Evolutionary conservation across 208 protist species (phyloP), one percentile per base, ranked within the genome.

Genomic region (Porcisia hertigi): DNA sequence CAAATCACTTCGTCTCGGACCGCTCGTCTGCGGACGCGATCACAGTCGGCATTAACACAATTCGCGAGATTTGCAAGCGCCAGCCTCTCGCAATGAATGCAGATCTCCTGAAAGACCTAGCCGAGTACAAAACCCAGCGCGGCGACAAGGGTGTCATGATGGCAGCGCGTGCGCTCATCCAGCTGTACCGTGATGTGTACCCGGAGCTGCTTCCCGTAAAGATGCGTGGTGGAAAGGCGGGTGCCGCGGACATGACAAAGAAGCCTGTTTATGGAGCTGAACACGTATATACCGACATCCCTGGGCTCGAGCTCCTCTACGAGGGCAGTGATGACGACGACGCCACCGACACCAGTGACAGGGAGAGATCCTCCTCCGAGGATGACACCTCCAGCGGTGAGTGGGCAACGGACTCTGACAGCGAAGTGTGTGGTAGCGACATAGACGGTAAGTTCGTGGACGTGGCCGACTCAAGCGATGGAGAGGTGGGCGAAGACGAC

Each of bases 1-100:
- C 94, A 0, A 97, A 99, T 82, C 95, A 99, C 78, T 99, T 99
- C 85, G 97, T 99, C 0, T 95, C 88, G 5, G 98, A 99, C 75
- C 87, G 94, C 23, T 95, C 94, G 41, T 88, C 90, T 23, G 82
- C 93, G 23, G 98, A 99, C 73, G 87, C 94, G 25, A 98, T 99
- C 43, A 97, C 97, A 0, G 92, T 99, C 11, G 98, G 98, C 41
- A 86, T 99, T 52, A 99, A 99, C 82, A 98, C 98, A 2, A 97
- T 99, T 64, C 89, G 98, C 47, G 97, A 97, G 72, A 98, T 99
- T 45, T 99, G 95, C 81, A 92, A 92, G 69, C 92, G 98, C 23
- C 96, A 97, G 81, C 98, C 98, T 58, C 85, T 98, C 6, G 96
- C 92, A 8, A 99, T 99, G 94, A 98, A 89, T 52, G 86, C 87